Evolutionary conservation across 2,329 filamentous ascomycete genomes (phyloP).

Genomic region (Colletotrichum sp.): DNA sequence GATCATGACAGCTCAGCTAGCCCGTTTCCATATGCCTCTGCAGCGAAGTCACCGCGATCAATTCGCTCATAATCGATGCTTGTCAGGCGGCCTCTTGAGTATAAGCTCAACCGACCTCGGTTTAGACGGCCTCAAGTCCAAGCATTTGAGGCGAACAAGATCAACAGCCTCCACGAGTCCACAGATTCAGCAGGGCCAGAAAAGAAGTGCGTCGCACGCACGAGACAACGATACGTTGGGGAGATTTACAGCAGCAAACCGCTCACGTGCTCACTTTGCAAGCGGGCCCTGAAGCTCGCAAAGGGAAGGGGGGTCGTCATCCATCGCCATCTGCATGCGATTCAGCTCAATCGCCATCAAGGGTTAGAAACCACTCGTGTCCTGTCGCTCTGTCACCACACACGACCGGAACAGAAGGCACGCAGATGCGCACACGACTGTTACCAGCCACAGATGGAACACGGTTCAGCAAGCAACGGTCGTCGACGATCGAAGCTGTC

Average conservation of each 20-base stretch:
- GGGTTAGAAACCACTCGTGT: not conserved
- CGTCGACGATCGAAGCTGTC: not conserved
- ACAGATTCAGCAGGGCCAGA: not conserved
- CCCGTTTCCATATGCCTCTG: not conserved
- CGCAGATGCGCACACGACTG: not conserved
- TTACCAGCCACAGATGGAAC: not conserved
- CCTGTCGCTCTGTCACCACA: not conserved
- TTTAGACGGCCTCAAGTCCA: not conserved
- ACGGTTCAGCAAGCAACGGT: not conserved
- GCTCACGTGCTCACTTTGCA: constrained; percentile 13
- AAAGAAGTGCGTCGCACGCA: not conserved
- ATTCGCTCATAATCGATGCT: not conserved
- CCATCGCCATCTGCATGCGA: not conserved
- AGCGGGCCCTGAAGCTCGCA: not conserved
- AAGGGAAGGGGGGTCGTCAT: not conserved
- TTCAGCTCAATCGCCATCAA: not conserved
- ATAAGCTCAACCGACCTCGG: not conserved
- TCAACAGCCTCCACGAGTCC: not conserved
- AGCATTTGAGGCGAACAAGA: not conserved
- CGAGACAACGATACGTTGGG: not conserved
- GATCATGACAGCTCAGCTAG: not conserved
- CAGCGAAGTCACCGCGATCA: not conserved
- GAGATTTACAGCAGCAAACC: not conserved
- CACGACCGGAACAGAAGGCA: not conserved
- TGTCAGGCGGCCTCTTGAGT: not conserved